Base-by-base conservation (phyloP, 208 protist genomes). In the Leishmania arabica region DNA sequence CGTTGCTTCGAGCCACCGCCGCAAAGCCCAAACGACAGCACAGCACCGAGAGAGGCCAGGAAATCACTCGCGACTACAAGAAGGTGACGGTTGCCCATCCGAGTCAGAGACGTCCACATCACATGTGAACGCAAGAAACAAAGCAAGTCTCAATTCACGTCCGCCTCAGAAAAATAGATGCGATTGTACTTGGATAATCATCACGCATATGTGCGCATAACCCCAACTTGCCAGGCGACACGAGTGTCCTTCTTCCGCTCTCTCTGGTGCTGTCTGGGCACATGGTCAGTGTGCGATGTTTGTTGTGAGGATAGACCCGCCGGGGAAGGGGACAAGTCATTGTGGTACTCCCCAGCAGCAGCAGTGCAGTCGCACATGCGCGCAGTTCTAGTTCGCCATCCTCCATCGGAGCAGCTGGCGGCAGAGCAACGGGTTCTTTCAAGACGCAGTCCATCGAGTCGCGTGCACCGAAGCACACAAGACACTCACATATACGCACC, bases 131-230 rank as follows among this genome's bases (percentile, higher is more conserved):
- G 21, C 3, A 60, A 27, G 47, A 19, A 70, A 31, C 1, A 15
- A 82, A 45, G 40, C 45, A 37, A 8, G 31, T 47, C 19, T 70
- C 45, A 0, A 54, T 76, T 65, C 54, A 66, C 13, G 34, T 27
- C 17, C 21, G 76, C 37, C 62, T 90, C 90, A 85, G 87, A 89
- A 94, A 92, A 94, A 91, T 92, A 94, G 87, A 92, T 92, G 88
- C 90, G 90, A 84, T 75, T 88, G 54, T 89, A 84, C 86, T 75
- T 87, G 68, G 37, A 68, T 64, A 45, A 60, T 85, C 84, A 88
- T 87, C 84, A 62, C 31, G 27, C 49, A 2, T n/a, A 34, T 69
- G 2, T 6, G 13, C 8, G 27, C 56, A 24, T 11, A 5, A 11
- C 24, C 24, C 56, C 24, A 62, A 62, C 24, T 62, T 24, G 2